A percentile compares a stretch with the other conserved stretches of the same genome.
Conservation (phyloP, 139 green algal genomes). For the Coccomyxa sp. region DNA sequence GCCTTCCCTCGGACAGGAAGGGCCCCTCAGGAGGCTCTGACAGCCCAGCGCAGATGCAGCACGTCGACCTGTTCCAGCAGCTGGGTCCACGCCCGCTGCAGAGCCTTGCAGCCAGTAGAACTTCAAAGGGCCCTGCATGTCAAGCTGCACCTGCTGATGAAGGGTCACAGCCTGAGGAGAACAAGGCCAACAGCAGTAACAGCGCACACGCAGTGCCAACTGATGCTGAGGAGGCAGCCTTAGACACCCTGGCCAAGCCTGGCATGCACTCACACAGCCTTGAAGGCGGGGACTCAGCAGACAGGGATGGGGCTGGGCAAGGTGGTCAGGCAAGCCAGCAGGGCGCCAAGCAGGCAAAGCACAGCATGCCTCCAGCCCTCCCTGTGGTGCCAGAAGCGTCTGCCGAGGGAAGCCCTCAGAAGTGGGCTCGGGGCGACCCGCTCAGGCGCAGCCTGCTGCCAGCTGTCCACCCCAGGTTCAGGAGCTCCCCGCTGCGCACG, state of each 20-base stretch:
- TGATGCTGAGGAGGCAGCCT: background rate
- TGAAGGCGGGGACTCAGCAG: background rate
- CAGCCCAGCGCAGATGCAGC: background rate
- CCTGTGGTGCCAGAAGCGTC: too few species aligned
- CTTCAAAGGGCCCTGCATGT: too few species aligned
- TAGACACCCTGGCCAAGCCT: background rate
- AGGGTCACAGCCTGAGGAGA: background rate
- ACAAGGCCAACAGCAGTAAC: background rate
- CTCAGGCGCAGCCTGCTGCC: background rate
- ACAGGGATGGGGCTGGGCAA: background rate
- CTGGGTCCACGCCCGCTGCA: background rate
- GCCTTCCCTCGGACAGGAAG: background rate
- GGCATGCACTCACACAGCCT: background rate
- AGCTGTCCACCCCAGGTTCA: background rate
- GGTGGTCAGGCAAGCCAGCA: too few species aligned
- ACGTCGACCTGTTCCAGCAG: background rate
- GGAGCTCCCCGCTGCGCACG: background rate
- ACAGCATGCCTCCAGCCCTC: too few species aligned
- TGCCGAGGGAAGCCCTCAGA: background rate
- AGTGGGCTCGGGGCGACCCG: background rate
- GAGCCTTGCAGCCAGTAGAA: too few species aligned
- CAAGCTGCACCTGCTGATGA: background rate
- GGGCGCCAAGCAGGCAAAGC: too few species aligned
- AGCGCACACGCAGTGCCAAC: background rate
- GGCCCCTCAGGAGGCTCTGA: background rate